Base-by-base conservation (phyloP, 352 stramenopile genomes). In the Phytopythium boreale region DNA sequence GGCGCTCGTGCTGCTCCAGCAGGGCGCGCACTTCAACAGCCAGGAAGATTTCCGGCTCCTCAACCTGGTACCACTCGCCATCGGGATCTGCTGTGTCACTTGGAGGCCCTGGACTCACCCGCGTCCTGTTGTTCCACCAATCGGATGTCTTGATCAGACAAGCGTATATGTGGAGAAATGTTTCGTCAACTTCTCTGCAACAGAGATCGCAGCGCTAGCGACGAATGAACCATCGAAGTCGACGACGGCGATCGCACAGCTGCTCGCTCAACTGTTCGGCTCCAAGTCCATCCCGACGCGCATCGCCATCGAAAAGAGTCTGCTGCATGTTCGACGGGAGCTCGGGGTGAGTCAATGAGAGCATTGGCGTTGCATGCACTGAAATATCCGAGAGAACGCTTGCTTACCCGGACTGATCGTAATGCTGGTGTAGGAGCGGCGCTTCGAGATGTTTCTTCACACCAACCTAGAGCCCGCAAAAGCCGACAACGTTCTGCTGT, bases 101-200 rank as follows among this genome's bases (percentile, higher is more conserved):
- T 4, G 14, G 34, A 26, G 17, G 44, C 26, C 41, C 8, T 24
- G 39, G 26, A 50, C 47, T 59, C 22, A 7, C n/a, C 27, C 27
- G 7, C 12, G 34, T 41, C 4, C 19, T 7, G 8, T 37, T 56
- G 37, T 6, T 44, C 34, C 34, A 26, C 27, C n/a, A 15, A 46
- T n/a, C 39, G 39, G 39, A 46, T n/a, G 19, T 46, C 39, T 6
- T 22, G 15, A 46, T 12, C n/a, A 89, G 80, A 77, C 77, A 0
- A 81, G 71, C 22, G 58, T 87, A 51, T 89, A 89, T 50, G 71
- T 86, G 2, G 80, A 87, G 41, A 89, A 87, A 57, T 84, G 77
- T n/a, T 61, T 87, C 44, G 26, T n/a, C 11, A 76, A 69, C n/a
- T 69, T 83, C 63, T 76, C 68, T 39, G 67, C 71, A 0, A 29